Evolutionary conservation across 306 rosid species (phyloP).

Genomic region (Echinosophora koreensis): DNA sequence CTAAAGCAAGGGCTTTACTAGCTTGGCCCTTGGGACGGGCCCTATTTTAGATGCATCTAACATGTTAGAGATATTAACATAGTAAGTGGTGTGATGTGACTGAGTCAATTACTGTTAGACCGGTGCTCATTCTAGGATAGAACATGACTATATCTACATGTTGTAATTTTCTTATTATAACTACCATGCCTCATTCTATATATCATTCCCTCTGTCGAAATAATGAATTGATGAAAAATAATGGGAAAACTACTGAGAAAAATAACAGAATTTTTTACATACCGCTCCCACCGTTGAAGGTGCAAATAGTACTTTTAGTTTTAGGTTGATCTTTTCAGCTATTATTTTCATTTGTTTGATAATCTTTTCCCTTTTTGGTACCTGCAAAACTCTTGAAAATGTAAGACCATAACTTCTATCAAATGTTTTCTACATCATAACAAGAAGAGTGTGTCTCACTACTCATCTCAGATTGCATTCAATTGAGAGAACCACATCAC

Average conservation of each 20-base stretch:
- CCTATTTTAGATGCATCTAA: too few relatives aligned
- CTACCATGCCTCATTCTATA: neutral
- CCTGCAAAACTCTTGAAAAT: slow-evolving; percentile 43
- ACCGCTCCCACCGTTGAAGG: slow-evolving; percentile 53
- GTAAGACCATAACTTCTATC: slow-evolving; percentile 25
- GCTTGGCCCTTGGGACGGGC: too few relatives aligned
- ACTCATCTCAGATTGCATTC: neutral
- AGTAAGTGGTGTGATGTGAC: neutral
- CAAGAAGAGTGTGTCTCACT: neutral
- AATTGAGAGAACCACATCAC: neutral
- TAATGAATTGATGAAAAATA: neutral
- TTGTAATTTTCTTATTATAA: neutral
- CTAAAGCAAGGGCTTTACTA: too few relatives aligned
- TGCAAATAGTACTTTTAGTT: slow-evolving; percentile 46
- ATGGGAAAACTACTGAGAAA: neutral
- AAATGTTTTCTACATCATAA: neutral
- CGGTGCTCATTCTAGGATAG: neutral
- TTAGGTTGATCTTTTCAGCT: slow-evolving; percentile 39
- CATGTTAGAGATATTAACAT: neutral
- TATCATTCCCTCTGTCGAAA: neutral
- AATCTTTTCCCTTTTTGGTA: slow-evolving; percentile 26
- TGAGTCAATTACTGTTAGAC: neutral
- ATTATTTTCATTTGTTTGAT: slow-evolving; percentile 27
- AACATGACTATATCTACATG: neutral
- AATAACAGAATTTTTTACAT: neutral